phyloP scores from a whole-genome alignment of 78 protist species.

The Polysphondylium violaceum region DNA sequence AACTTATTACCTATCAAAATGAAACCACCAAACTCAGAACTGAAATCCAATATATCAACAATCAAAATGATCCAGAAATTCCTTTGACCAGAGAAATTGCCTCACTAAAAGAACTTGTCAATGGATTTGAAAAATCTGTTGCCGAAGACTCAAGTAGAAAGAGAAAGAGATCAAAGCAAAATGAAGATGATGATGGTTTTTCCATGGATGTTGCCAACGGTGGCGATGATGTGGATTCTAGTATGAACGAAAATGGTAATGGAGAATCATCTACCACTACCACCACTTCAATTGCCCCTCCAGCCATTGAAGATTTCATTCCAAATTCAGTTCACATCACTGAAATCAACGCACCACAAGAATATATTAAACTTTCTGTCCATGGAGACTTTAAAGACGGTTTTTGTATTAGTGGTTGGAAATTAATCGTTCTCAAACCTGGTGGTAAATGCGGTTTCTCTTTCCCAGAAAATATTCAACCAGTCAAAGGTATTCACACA shows the following conservation, averaged over 20 bases:
- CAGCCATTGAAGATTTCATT: not conserved
- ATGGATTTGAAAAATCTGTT: slow-evolving; percentile 6
- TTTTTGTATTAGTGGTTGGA: slow-evolving; percentile 31
- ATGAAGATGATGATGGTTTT: not conserved
- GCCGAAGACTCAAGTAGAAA: slow-evolving; percentile 8
- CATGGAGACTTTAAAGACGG: slow-evolving; percentile 44
- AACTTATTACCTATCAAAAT: not conserved
- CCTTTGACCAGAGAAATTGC: slow-evolving; percentile 5
- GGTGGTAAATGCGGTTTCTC: slow-evolving; percentile 25
- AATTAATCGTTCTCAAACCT: slow-evolving; percentile 55
- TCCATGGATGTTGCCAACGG: too few relatives aligned
- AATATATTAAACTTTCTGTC: slow-evolving; percentile 21
- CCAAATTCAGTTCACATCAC: slow-evolving; percentile 24
- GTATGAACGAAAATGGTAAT: not conserved
- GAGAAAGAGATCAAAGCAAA: not conserved
- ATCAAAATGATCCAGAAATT: slow-evolving; percentile 47
- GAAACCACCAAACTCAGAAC: slow-evolving; percentile 21
- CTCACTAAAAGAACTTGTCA: slow-evolving; percentile 15
- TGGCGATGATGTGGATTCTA: not conserved
- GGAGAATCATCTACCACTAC: not conserved
- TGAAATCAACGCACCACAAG: slow-evolving; percentile 10
- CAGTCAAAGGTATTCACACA: slow-evolving; percentile 34
- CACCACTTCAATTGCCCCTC: not conserved
- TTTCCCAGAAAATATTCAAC: slow-evolving; percentile 66
- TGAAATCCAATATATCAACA: not conserved